A percentile compares a stretch with the other conserved stretches of the same genome.
phyloP scores from a whole-genome alignment of 2,329 filamentous ascomycete species.

The Botrytis porri region DNA sequence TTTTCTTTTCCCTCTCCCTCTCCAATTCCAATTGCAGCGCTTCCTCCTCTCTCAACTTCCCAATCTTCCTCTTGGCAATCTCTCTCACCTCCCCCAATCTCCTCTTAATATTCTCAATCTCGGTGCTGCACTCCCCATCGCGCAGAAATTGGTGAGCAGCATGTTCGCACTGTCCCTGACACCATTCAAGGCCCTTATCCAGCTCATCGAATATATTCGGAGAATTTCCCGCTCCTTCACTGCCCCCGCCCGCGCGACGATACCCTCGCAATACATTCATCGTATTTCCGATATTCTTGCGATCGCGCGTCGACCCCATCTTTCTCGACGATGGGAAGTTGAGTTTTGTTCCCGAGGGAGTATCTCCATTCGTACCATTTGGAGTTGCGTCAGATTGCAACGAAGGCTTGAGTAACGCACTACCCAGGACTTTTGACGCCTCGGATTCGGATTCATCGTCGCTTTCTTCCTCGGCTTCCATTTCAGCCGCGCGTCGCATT shows the following conservation, averaged over 20 bases:
- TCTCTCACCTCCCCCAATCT: constrained; percentile 52
- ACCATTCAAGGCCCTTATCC: constrained; percentile 75
- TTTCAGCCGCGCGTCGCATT: constrained; percentile 58
- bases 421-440: constrained; percentile 1
- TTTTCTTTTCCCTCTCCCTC: neutral
- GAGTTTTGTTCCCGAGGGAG: constrained; percentile 37
- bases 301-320: constrained; percentile 38
- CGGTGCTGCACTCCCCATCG: constrained; percentile 77
- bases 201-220: constrained; percentile 65
- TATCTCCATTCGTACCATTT: constrained; percentile 27
- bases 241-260: constrained; percentile 26
- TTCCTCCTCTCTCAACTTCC: constrained; percentile 28
- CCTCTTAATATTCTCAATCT: constrained; percentile 61
- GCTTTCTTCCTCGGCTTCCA: constrained; percentile 49
- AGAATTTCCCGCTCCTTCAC: constrained; percentile 19
- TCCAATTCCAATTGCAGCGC: neutral
- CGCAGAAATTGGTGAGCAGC: constrained; percentile 88
- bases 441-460: constrained; percentile 38
- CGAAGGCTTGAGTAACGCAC: constrained; percentile 9
- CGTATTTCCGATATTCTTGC: constrained; percentile 26
- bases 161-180: constrained; percentile 78
- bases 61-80: constrained; percentile 34
- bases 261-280: constrained; percentile 32
- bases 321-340: constrained; percentile 42
- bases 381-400: constrained; percentile 27